These are phyloP conservation scores for Groenewaldozyma salmanticensis DNA, from an alignment of 805 yeast genomes.

Conservation along the genomic window DNA sequence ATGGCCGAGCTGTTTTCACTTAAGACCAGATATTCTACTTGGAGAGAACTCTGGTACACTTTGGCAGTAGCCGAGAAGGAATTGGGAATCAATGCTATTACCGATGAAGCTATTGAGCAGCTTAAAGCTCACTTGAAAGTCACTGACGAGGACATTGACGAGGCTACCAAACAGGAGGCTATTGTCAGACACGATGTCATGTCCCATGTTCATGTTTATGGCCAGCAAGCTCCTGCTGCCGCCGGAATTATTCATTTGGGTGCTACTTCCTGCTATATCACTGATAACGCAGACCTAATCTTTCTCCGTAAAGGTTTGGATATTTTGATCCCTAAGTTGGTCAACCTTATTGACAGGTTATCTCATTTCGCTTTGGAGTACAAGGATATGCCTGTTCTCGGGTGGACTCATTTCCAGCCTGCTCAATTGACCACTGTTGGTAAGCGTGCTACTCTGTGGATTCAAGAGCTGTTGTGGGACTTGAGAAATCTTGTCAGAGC, in stretches of 20 bases:
- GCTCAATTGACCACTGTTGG: slow-evolving; percentile 99
- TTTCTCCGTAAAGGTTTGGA: slow-evolving; percentile 95
- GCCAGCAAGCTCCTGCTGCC: slow-evolving; percentile 86
- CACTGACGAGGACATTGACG: slow-evolving; percentile 87
- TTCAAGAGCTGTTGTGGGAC: slow-evolving; percentile 97
- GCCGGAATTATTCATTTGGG: slow-evolving; percentile 98
- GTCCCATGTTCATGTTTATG: slow-evolving; percentile 98
- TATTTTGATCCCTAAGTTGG: slow-evolving; percentile 84
- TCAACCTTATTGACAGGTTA: slow-evolving; percentile 87
- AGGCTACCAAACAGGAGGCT: slow-evolving; percentile 88
- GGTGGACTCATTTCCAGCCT: slow-evolving; percentile 99
- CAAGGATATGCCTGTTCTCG: slow-evolving; percentile 93
- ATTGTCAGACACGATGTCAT: slow-evolving; percentile 98
- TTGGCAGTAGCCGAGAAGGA: slow-evolving; percentile 93
- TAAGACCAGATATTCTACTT: slow-evolving; percentile 90
- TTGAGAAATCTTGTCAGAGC: slow-evolving; percentile 92
- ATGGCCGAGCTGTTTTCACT: slow-evolving; percentile 89
- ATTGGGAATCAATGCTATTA: slow-evolving; percentile 73
- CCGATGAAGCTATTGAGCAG: slow-evolving; percentile 86
- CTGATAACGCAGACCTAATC: slow-evolving; percentile 96
- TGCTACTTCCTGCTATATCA: slow-evolving; percentile 95
- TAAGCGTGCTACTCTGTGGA: slow-evolving; percentile 95
- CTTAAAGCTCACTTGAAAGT: slow-evolving; percentile 69
- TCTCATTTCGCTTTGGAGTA: slow-evolving; percentile 79
- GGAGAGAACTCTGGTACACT: slow-evolving; percentile 96